A percentile compares a stretch with the other conserved stretches of the same genome.
These are phyloP conservation scores for Wickerhamomyces bisporus DNA, from an alignment of 805 yeast genomes.

Conservation along the genomic window DNA sequence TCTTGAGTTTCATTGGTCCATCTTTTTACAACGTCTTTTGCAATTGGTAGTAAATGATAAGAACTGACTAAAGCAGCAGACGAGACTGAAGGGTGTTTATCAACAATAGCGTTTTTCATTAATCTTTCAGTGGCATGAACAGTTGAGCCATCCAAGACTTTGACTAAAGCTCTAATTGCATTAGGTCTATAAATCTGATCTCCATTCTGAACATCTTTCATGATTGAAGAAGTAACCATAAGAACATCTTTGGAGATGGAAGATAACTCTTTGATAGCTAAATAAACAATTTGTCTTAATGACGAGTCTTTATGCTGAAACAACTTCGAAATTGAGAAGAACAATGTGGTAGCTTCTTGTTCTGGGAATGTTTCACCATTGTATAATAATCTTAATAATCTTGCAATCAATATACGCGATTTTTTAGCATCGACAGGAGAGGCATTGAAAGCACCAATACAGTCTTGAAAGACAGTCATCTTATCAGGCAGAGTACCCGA, in stretches of 20 bases:
- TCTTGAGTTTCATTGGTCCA: slow-evolving; percentile 95
- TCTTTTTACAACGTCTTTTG: slow-evolving; percentile 87
- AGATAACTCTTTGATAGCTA: slow-evolving; percentile 89
- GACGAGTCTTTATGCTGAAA: slow-evolving; percentile 88
- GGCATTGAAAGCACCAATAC: slow-evolving; percentile 87
- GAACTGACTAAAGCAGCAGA: slow-evolving; percentile 94
- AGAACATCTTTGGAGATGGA: slow-evolving; percentile 82
- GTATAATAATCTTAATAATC: slow-evolving; percentile 75
- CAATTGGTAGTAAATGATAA: slow-evolving; percentile 83
- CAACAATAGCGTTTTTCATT: slow-evolving; percentile 89
- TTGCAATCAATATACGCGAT: slow-evolving; percentile 78
- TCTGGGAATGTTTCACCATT: slow-evolving; percentile 84
- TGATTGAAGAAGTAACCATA: slow-evolving; percentile 96
- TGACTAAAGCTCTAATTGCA: slow-evolving; percentile 86
- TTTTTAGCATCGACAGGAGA: slow-evolving; percentile 83
- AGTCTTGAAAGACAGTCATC: slow-evolving; percentile 96
- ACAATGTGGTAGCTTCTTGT: slow-evolving; percentile 86
- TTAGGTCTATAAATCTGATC: slow-evolving; percentile 85
- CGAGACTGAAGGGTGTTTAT: slow-evolving; percentile 77
- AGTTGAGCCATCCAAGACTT: slow-evolving; percentile 85
- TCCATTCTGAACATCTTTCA: slow-evolving; percentile 95
- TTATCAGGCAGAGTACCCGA: slow-evolving; percentile 76
- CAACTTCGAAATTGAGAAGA: slow-evolving; percentile 89
- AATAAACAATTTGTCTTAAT: slow-evolving; percentile 87
- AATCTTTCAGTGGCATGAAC: slow-evolving; percentile 91